These are phyloP conservation scores for Flagelloscypha sp. DNA, from an alignment of 768 basidiomycete species.

Conservation along the genomic window DNA sequence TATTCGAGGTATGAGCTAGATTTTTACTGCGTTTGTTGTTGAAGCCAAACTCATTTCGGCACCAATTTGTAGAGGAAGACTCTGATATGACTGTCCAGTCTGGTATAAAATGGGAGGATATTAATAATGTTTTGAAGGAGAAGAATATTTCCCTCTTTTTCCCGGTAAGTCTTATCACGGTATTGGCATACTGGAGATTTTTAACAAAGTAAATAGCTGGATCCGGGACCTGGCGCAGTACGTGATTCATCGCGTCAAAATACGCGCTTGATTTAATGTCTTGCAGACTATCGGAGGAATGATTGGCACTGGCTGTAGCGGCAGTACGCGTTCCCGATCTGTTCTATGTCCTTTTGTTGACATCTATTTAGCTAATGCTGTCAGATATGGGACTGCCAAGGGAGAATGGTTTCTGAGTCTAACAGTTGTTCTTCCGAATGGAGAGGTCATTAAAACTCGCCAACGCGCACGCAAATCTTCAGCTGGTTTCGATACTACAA, in stretches of 20 bases:
- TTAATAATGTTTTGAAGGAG: slow-evolving; percentile 59
- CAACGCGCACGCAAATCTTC: slow-evolving; percentile 73
- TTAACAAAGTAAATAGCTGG: slow-evolving; percentile 37
- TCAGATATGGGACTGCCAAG: slow-evolving; percentile 82
- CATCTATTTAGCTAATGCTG: slow-evolving; percentile 55
- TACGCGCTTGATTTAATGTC: too few species aligned
- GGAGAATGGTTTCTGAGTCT: slow-evolving; percentile 87
- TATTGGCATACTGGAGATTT: background rate
- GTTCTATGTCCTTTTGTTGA: slow-evolving; percentile 4
- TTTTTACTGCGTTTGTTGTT: background rate
- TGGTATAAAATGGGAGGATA: slow-evolving; percentile 61
- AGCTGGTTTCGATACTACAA: slow-evolving; percentile 80
- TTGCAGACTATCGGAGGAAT: slow-evolving; percentile 82
- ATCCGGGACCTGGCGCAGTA: slow-evolving; percentile 74
- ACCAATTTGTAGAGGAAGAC: slow-evolving; percentile 43
- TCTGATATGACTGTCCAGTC: slow-evolving; percentile 70
- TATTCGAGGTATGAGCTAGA: slow-evolving; percentile 48
- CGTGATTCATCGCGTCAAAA: too few species aligned
- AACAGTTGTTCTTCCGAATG: slow-evolving; percentile 86
- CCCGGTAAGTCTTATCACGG: slow-evolving; percentile 41
- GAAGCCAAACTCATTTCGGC: background rate
- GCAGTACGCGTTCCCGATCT: slow-evolving; percentile 40
- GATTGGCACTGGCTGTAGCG: slow-evolving; percentile 81
- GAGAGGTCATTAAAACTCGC: slow-evolving; percentile 87
- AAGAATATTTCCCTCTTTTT: slow-evolving; percentile 78